Percentiles rank a stretch among this genome's conserved stretches.
These are phyloP conservation scores for Thraustotheca clavata DNA, from an alignment of 352 stramenopile species.

Conservation along the genomic window DNA sequence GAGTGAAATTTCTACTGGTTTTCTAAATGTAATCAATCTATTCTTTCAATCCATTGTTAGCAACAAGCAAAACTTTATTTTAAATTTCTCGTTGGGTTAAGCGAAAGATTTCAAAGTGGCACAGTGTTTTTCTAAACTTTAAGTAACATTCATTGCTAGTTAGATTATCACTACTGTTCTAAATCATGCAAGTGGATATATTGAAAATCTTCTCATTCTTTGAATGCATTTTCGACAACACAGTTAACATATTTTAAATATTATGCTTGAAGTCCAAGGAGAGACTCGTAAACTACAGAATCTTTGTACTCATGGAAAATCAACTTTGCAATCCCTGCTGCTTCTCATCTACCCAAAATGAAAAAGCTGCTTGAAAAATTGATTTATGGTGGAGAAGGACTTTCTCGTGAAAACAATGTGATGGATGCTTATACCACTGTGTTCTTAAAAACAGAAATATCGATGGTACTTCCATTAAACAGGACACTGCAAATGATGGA, in stretches of 20 bases:
- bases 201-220: constrained; percentile 47
- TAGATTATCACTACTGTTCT: constrained; percentile 42
- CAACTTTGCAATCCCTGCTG: constrained; percentile 42
- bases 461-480: constrained; percentile 45
- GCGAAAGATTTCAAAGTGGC: constrained; percentile 45
- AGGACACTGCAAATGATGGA: neutral
- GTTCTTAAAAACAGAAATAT: constrained; percentile 58
- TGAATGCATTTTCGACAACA: constrained; percentile 37
- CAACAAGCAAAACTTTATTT: constrained; percentile 50
- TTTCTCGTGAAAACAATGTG: constrained; percentile 44
- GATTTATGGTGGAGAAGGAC: constrained; percentile 47
- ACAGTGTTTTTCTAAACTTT: constrained; percentile 11
- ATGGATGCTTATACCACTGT: constrained; percentile 47
- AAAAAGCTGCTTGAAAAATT: constrained; percentile 53
- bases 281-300: constrained; percentile 52
- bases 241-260: constrained; percentile 40
- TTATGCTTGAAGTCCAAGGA: constrained; percentile 47
- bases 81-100: constrained; percentile 49
- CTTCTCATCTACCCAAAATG: constrained; percentile 49
- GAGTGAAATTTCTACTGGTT: too few species aligned
- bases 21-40: too few species aligned
- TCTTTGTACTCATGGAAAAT: constrained; percentile 50
- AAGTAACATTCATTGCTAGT: neutral
- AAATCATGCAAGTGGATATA: constrained; percentile 40
- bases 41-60: too few species aligned